Percentiles rank a stretch among this genome's conserved stretches.
Evolutionary conservation across 495 filamentous ascomycete species (phyloP).

Genomic region (Daldinia childiae): DNA sequence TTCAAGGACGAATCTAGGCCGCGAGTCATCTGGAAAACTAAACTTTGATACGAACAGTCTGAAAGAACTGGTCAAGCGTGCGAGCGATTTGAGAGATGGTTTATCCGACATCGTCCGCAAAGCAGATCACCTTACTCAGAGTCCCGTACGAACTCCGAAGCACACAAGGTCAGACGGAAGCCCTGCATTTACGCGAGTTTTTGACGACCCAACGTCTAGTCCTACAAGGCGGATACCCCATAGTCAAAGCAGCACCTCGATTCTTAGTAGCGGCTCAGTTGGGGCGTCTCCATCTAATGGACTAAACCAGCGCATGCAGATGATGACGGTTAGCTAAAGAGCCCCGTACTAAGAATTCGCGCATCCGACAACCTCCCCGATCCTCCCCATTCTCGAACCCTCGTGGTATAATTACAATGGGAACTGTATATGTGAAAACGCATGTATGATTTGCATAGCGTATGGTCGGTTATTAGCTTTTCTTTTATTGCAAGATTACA

Average conservation of each 20-base stretch:
- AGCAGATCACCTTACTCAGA: slow-evolving; percentile 76
- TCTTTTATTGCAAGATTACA: slow-evolving; percentile 19
- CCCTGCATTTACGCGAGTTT: slow-evolving; percentile 70
- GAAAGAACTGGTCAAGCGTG: slow-evolving; percentile 84
- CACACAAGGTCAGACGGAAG: slow-evolving; percentile 59
- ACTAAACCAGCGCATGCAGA: slow-evolving; percentile 67
- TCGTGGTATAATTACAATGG: slow-evolving; percentile 25
- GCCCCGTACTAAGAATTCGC: background rate
- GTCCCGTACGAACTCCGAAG: slow-evolving; percentile 62
- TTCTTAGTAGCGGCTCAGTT: slow-evolving; percentile 59
- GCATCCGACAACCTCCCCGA: background rate
- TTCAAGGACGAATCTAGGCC: slow-evolving; percentile 50
- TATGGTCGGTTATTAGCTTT: slow-evolving; percentile 32
- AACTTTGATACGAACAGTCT: slow-evolving; percentile 93
- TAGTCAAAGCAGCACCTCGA: slow-evolving; percentile 62
- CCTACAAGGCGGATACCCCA: slow-evolving; percentile 57
- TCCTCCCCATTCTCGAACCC: background rate
- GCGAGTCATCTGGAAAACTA: slow-evolving; percentile 73
- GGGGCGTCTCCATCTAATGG: slow-evolving; percentile 60
- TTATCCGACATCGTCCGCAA: slow-evolving; percentile 80
- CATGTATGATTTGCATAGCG: slow-evolving; percentile 47
- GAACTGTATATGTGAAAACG: slow-evolving; percentile 47
- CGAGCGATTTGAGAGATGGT: slow-evolving; percentile 75
- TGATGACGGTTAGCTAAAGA: slow-evolving; percentile 71
- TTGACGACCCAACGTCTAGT: slow-evolving; percentile 64